A percentile compares a stretch with the other conserved stretches of the same genome.
Conservation (phyloP, 2,329 filamentous ascomycete genomes). For the Hypoxylon sp. region DNA sequence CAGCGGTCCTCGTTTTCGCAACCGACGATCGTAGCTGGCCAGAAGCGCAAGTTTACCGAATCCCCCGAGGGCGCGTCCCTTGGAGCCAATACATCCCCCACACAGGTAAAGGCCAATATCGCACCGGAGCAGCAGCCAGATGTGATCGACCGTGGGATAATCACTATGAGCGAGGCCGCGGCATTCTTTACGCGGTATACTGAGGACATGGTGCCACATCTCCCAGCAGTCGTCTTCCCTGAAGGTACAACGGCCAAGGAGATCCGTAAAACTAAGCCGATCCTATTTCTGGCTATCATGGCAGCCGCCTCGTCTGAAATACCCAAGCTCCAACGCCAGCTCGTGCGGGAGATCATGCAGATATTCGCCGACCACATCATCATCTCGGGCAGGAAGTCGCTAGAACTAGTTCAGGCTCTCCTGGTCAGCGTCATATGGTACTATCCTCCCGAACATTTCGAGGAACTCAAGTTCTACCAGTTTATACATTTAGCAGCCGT, state of each 20-base stretch:
- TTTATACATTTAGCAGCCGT: constrained; percentile 83
- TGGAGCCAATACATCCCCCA: constrained; percentile 44
- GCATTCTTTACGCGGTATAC: constrained; percentile 70
- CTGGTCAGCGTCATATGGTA: constrained; percentile 86
- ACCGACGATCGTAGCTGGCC: constrained; percentile 50
- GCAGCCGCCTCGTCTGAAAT: constrained; percentile 72
- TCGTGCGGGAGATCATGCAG: constrained; percentile 78
- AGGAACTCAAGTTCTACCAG: constrained; percentile 92
- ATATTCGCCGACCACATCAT: constrained; percentile 80
- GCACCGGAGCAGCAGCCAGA: constrained; percentile 57
- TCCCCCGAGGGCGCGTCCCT: constrained; percentile 36
- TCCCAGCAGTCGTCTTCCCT: constrained; percentile 73
- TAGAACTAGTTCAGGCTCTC: constrained; percentile 86
- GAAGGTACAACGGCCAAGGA: constrained; percentile 65
- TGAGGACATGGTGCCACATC: constrained; percentile 69
- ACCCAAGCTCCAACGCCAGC: constrained; percentile 66
- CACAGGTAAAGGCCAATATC: constrained; percentile 22
- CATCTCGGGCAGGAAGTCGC: constrained; percentile 80
- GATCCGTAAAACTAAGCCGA: constrained; percentile 70
- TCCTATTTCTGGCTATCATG: constrained; percentile 78
- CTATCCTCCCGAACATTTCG: constrained; percentile 82
- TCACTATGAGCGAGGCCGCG: constrained; percentile 67
- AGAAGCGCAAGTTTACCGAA: constrained; percentile 57
- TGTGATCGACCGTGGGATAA: constrained; percentile 69
- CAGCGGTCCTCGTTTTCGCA: constrained; percentile 31